Evolutionary conservation across 352 stramenopile genomes (phyloP).

Genomic region (Globisporangium polare): DNA sequence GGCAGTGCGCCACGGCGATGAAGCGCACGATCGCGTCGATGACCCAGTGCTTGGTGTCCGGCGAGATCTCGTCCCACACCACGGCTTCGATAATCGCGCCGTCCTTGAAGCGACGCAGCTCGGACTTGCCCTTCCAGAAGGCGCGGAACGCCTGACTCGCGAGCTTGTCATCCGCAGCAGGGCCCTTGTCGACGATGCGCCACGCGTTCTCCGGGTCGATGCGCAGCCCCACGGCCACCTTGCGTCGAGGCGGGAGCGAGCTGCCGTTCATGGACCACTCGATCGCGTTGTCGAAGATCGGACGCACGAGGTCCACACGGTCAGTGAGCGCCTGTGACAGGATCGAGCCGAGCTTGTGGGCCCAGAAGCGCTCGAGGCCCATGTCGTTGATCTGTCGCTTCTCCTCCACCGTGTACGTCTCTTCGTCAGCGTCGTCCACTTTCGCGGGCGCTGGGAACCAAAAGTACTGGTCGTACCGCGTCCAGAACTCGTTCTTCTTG

Average conservation of each 20-base stretch:
- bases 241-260: conserved; percentile 35
- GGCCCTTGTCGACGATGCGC: conserved; percentile 88
- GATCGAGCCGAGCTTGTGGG: conserved; percentile 43
- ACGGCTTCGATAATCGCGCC: conserved; percentile 87
- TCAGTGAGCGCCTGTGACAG: conserved; percentile 59
- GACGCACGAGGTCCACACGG: conserved; percentile 58
- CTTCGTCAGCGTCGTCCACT: conserved; percentile 52
- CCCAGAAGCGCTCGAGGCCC: conserved; percentile 70
- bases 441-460: conserved; percentile 57
- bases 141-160: conserved; percentile 68
- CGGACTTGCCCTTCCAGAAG: conserved; percentile 88
- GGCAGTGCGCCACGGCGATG: conserved; percentile 65
- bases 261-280: conserved; percentile 52
- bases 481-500: conserved; percentile 79
- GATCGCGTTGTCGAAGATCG: conserved; percentile 33
- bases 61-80: conserved; percentile 79
- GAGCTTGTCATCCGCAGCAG: conserved; percentile 75
- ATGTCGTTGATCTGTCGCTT: conserved; percentile 72
- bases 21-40: conserved; percentile 75
- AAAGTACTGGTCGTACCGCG: conserved; percentile 84
- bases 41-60: conserved; percentile 67
- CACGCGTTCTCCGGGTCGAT: conserved; percentile 73
- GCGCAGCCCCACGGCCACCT: conserved; percentile 75
- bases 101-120: conserved; percentile 90
- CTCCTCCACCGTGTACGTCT: conserved; percentile 65